Conservation (phyloP, 1,139 yeast species). For the Candida sanyaensis region DNA sequence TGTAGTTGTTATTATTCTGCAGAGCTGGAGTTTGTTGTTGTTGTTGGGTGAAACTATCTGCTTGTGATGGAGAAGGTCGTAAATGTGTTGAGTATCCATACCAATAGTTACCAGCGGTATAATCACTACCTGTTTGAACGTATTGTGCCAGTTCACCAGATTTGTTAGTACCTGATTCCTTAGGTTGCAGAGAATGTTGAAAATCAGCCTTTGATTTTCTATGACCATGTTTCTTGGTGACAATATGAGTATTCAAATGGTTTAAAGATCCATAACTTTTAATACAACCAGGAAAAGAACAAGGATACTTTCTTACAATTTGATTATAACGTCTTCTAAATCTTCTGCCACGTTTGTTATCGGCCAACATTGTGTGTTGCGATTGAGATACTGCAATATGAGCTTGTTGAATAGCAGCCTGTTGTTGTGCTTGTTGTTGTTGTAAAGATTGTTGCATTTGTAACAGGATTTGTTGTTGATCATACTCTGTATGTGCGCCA, state of each 20-base stretch:
- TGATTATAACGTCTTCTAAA: constrained; percentile 71
- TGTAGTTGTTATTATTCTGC: constrained; percentile 3
- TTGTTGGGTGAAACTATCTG: constrained; percentile 1
- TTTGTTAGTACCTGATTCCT: constrained; percentile 6
- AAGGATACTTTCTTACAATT: constrained; percentile 64
- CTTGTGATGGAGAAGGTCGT: constrained; percentile 9
- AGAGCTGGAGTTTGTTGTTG: constrained; percentile 3
- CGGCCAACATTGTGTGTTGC: constrained; percentile 13
- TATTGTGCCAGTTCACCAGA: not conserved
- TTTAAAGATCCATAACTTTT: constrained; percentile 78
- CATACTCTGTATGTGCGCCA: not conserved
- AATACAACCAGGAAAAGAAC: constrained; percentile 60
- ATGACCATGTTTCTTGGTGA: constrained; percentile 70
- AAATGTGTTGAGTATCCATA: constrained; percentile 16
- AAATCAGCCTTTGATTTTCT: constrained; percentile 73
- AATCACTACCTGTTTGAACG: constrained; percentile 8
- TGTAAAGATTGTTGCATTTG: constrained; percentile 2
- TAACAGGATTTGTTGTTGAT: not conserved
- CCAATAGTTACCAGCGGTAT: constrained; percentile 17
- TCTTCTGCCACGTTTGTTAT: constrained; percentile 36
- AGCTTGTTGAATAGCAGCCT: constrained; percentile 4
- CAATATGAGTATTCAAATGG: constrained; percentile 76
- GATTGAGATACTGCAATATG: constrained; percentile 2
- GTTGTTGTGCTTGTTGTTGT: constrained; percentile 5
- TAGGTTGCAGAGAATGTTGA: constrained; percentile 22